Evolutionary conservation across 257 asterid genomes (phyloP), one percentile per base, ranked within the genome.

Genomic region (Scutellaria barbata): DNA sequence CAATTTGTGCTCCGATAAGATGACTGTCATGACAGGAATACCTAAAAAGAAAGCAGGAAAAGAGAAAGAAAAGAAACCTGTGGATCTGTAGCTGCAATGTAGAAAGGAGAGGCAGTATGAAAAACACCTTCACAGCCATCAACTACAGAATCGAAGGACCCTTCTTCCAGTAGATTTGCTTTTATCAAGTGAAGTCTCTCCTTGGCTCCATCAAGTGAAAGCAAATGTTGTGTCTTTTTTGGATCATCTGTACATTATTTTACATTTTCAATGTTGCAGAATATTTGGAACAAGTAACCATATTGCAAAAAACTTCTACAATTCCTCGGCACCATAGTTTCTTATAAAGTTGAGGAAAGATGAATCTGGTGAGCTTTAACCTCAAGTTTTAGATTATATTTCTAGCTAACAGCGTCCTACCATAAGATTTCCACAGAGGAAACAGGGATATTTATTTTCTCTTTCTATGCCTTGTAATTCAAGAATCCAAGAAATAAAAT

Each of bases 91-190:
- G 72, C 81, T 20, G 52, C 67, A 69, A 72, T 77, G 78, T 50
- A 86, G 79, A 90, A 92, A 51, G 98, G 98, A 46, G 98, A 89
- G 39, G 96, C 96, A 33, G 89, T 88, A 71, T 92, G 98, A 69
- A 92, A 92, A 71, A 92, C 96, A n/a, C 93, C 88, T 48, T 87
- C 97, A 72, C 98, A 90, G 14, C 97, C 96, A 18, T 84, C 88
- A 71, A 92, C 85, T 6, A 82, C 81, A 18, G 89, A 78, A 85
- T 92, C 96, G 68, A 90, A 92, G 43, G 96, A 86, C 60, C 98
- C 96, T 80, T 90, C 96, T 70, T 90, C 96, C 51, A 92, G 82
- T 11, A 90, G 73, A 79, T 90, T 63, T 75, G 97, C 97, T 82
- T 84, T 87, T 40, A 88, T 55, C 76, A 92, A 80, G 30, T 85